Evolutionary conservation across 2,329 filamentous ascomycete species (phyloP).

Genomic region (Diaporthe ilicicola): DNA sequence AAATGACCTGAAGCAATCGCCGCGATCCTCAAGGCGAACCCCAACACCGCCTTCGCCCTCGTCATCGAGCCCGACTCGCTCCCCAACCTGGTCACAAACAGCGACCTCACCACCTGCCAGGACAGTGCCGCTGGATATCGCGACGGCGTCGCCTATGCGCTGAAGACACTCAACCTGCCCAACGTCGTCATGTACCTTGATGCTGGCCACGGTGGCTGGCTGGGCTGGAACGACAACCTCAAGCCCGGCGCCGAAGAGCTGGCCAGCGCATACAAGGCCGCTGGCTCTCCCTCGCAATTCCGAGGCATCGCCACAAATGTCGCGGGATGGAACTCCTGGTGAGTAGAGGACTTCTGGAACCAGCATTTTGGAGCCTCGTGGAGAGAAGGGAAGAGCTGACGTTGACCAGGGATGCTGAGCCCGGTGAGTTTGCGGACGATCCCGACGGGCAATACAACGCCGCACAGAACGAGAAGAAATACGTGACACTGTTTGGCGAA

Average conservation of each 20-base stretch:
- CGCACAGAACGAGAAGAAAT: slow-evolving; percentile 53
- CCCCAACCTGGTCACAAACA: slow-evolving; percentile 46
- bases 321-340: slow-evolving; percentile 51
- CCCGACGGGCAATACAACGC: slow-evolving; percentile 51
- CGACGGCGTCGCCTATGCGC: slow-evolving; percentile 35
- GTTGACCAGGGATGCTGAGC: slow-evolving; percentile 38
- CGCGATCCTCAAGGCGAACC: slow-evolving; percentile 22
- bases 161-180: slow-evolving; percentile 59
- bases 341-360: slow-evolving; percentile 9
- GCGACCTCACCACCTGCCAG: slow-evolving; percentile 40
- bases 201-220: slow-evolving; percentile 70
- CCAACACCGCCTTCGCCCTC: slow-evolving; percentile 13
- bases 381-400: slow-evolving; percentile 19
- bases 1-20: slow-evolving; percentile 34
- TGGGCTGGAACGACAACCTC: slow-evolving; percentile 69
- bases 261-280: slow-evolving; percentile 48
- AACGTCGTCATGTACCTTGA: slow-evolving; percentile 73
- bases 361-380: neutral
- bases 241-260: slow-evolving; percentile 49
- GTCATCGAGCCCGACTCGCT: slow-evolving; percentile 45
- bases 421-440: slow-evolving; percentile 52
- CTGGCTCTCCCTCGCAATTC: slow-evolving; percentile 48
- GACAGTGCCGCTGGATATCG: slow-evolving; percentile 40
- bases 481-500: slow-evolving; percentile 40
- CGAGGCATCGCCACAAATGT: slow-evolving; percentile 51